Base-by-base conservation (phyloP, 306 rosid species). In the Arachis hypogaea region DNA sequence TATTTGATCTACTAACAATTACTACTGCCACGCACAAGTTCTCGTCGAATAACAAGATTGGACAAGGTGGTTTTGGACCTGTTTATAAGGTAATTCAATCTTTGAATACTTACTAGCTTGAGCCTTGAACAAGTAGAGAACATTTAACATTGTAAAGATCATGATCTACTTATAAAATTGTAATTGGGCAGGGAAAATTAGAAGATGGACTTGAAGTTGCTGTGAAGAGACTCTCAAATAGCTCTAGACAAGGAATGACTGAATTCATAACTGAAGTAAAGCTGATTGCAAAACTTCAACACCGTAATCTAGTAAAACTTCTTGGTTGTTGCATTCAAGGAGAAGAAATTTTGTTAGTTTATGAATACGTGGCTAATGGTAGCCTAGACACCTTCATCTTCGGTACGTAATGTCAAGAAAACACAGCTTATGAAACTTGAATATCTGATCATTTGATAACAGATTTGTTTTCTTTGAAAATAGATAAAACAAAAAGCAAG, bases 61-160 rank as follows among this genome's bases (percentile, higher is more conserved):
- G 72, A 52, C 54, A 74, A 54, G 64, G 78, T 8, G 78, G 78
- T 22, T 74, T 45, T 70, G 85, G 87, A 59, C 78, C 76, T 14
- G 87, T 84, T 2, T 84, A 84, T 33, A 44, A 38, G 82, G 85
- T 73, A 50, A 33, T 33, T 33, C 38, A 33, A 33, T 33, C 38
- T 33, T 33, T 33, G 38, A 33, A 33, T 2, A 33, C 38, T 33
- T 2, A 0, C 38, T 33, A 33, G 38, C 38, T 2, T 69, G 6
- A 33, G 3, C 38, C 38, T 33, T 9, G 5, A 10, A 49, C 14
- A 12, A 49, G 14, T 49, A 49, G 55, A 11, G 46, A 43, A 5
- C 46, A 43, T 43, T 43, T 43, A 43, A 43, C 46, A 5, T 43
- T 43, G 9, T 6, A 7, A 43, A 5, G 38, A 33, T 2, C 3